A percentile compares a stretch with the other conserved stretches of the same genome.
These are phyloP conservation scores for Eurotiales sp. DNA, from an alignment of 2,329 filamentous ascomycete genomes.

Conservation along the genomic window DNA sequence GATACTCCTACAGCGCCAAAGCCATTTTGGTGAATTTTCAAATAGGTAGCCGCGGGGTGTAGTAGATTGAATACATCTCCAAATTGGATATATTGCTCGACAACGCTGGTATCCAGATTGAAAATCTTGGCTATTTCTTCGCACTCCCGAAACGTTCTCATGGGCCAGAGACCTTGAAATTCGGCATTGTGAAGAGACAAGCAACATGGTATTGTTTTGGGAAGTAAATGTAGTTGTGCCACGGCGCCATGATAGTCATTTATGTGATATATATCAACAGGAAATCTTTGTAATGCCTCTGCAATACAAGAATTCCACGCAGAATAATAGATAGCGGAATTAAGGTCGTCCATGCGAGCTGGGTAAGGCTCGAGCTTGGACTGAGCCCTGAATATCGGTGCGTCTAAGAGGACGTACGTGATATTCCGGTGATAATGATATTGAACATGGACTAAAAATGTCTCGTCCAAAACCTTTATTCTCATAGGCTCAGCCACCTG, in stretches of 20 bases:
- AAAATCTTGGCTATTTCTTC: constrained; percentile 59
- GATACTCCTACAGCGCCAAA: constrained; percentile 62
- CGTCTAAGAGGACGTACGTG: constrained; percentile 60
- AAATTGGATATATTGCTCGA: constrained; percentile 57
- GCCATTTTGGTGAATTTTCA: constrained; percentile 59
- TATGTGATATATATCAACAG: constrained; percentile 57
- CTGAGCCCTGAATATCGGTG: constrained; percentile 59
- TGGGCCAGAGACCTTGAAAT: constrained; percentile 62
- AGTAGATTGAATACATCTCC: constrained; percentile 62
- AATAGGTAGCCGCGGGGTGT: constrained; percentile 58
- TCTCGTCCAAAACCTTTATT: constrained; percentile 53
- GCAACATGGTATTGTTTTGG: constrained; percentile 54
- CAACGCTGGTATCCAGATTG: constrained; percentile 52
- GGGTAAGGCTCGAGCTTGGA: constrained; percentile 58
- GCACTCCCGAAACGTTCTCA: constrained; percentile 54
- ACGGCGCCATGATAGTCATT: constrained; percentile 58
- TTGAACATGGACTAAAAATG: constrained; percentile 57
- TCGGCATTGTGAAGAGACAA: constrained; percentile 62
- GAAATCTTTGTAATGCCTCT: constrained; percentile 55
- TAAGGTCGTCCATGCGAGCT: constrained; percentile 60
- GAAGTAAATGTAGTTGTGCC: constrained; percentile 59
- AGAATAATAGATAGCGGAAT: constrained; percentile 60
- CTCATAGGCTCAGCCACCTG: constrained; percentile 54
- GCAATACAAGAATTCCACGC: constrained; percentile 64
- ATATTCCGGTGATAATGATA: constrained; percentile 59